phyloP scores from a whole-genome alignment of 345 rosid species.

The Eucalyptus guilfoylei region DNA sequence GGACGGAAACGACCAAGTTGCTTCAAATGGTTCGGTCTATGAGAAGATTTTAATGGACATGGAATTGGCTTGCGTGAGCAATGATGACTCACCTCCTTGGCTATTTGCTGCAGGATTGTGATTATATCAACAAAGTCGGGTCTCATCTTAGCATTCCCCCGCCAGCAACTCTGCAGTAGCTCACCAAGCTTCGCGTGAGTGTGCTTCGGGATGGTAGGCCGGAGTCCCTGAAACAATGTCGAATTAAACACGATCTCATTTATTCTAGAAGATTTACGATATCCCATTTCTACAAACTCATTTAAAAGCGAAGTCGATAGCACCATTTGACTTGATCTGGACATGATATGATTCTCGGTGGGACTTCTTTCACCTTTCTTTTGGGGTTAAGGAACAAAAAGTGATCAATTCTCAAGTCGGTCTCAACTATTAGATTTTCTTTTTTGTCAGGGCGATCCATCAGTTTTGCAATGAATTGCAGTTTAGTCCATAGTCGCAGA shows the following conservation, averaged over 20 bases:
- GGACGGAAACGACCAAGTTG: no score
- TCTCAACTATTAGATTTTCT: neutral
- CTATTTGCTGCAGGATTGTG: slow-evolving; percentile 47
- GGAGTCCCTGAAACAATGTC: slow-evolving; percentile 29
- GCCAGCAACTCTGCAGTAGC: slow-evolving; percentile 76
- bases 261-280: neutral
- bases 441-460: neutral
- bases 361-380: neutral
- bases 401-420: neutral
- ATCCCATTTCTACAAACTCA: neutral
- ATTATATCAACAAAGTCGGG: slow-evolving; percentile 82
- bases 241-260: neutral
- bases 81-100: slow-evolving; percentile 47
- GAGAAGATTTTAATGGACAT: neutral
- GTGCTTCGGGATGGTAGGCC: slow-evolving; percentile 76
- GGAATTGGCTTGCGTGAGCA: neutral
- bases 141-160: slow-evolving; percentile 67
- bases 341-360: neutral
- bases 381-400: neutral
- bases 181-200: slow-evolving; percentile 52
- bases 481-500: neutral
- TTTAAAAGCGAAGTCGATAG: neutral
- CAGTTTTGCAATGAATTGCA: neutral
- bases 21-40: no score
- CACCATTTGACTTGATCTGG: neutral